These are phyloP conservation scores for Colletotrichum musae DNA, from an alignment of 2,329 filamentous ascomycete genomes.

Conservation along the genomic window DNA sequence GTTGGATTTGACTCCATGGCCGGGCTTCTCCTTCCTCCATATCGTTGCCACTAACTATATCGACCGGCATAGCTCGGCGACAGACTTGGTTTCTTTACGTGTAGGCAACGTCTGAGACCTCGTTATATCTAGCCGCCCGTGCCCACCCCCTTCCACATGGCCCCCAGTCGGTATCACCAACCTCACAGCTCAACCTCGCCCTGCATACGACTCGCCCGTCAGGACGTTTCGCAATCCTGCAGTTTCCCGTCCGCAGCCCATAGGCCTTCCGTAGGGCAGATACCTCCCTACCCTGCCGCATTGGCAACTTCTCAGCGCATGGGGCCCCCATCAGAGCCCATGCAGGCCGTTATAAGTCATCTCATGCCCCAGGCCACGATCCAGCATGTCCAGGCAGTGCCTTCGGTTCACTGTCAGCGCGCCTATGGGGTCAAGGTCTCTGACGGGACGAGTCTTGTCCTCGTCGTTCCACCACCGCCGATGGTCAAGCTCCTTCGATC, in stretches of 20 bases:
- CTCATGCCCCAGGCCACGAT: constrained; percentile 51
- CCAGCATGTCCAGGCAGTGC: constrained; percentile 51
- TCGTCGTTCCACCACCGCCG: constrained; percentile 60
- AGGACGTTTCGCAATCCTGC: constrained; percentile 39
- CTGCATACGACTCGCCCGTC: constrained; percentile 27
- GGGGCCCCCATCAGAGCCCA: constrained; percentile 48
- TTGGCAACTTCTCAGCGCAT: constrained; percentile 47
- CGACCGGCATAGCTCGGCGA: constrained; percentile 8
- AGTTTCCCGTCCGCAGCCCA: constrained; percentile 36
- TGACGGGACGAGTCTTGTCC: constrained; percentile 56
- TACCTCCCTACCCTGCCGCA: constrained; percentile 7
- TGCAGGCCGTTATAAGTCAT: constrained; percentile 54
- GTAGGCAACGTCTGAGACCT: constrained; percentile 8
- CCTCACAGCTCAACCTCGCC: constrained; percentile 18
- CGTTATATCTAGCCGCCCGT: constrained; percentile 35
- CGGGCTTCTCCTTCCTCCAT: background rate
- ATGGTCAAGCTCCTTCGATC: constrained; percentile 61
- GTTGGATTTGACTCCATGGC: constrained; percentile 6
- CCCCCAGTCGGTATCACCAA: constrained; percentile 24
- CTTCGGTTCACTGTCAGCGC: constrained; percentile 56
- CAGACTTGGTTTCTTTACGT: background rate
- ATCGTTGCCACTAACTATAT: background rate
- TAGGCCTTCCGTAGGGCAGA: constrained; percentile 35
- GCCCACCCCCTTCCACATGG: constrained; percentile 32
- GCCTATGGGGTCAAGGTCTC: constrained; percentile 60